Conservation (phyloP, 2,329 filamentous ascomycete species). For the Arthrobotrys megalospora region DNA sequence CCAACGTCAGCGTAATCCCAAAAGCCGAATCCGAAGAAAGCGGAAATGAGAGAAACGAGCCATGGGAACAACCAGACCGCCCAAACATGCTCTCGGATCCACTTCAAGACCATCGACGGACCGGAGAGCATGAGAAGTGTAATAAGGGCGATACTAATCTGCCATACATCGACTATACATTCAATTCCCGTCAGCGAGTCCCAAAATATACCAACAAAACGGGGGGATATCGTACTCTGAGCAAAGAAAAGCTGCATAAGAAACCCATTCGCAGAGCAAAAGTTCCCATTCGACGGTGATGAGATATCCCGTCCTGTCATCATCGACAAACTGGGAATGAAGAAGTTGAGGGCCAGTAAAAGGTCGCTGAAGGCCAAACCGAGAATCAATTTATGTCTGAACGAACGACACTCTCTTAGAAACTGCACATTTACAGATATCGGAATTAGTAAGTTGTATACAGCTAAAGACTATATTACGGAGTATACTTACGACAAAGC, state of each 20-base stretch:
- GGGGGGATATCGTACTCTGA: conserved; percentile 36
- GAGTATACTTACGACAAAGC: conserved; percentile 43
- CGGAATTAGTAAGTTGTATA: background rate
- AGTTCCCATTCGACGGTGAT: conserved; percentile 22
- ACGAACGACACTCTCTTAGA: conserved; percentile 37
- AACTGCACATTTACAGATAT: conserved; percentile 17
- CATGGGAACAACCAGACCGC: conserved; percentile 47
- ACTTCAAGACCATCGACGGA: conserved; percentile 40
- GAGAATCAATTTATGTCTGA: conserved; percentile 55
- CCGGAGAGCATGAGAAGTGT: conserved; percentile 46
- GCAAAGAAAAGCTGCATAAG: conserved; percentile 53
- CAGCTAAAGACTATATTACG: background rate
- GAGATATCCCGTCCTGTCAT: conserved; percentile 17
- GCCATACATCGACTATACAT: conserved; percentile 54
- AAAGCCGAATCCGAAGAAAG: conserved; percentile 44
- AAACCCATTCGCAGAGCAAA: conserved; percentile 52
- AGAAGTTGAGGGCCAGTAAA: conserved; percentile 47
- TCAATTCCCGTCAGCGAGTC: background rate
- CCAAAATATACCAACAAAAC: background rate
- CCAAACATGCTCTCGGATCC: conserved; percentile 47
- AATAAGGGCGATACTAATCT: conserved; percentile 40
- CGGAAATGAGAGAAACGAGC: conserved; percentile 36
- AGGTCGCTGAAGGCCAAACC: conserved; percentile 51
- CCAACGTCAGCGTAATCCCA: conserved; percentile 48
- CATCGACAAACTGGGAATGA: conserved; percentile 46